A percentile compares a stretch with the other conserved stretches of the same genome.
phyloP scores from a whole-genome alignment of 768 basidiomycete genomes.

The Clitopilus passeckerianus region DNA sequence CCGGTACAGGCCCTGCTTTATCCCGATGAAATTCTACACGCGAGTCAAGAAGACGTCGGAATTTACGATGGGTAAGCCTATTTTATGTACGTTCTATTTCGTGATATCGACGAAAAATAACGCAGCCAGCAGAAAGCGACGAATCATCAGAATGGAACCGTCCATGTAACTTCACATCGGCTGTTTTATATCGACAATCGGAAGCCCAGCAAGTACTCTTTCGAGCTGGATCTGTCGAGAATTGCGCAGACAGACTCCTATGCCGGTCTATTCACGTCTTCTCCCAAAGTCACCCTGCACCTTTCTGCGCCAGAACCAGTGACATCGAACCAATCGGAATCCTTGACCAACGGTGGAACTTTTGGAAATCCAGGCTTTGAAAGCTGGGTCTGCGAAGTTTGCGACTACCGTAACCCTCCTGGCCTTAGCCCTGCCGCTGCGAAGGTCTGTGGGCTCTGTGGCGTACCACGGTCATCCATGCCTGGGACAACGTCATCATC shows the following conservation, averaged over 20 bases:
- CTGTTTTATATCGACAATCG: conserved; percentile 72
- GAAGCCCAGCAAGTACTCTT: conserved; percentile 50
- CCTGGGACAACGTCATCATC: conserved; percentile 16
- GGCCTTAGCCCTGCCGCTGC: conserved; percentile 67
- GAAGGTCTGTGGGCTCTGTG: conserved; percentile 76
- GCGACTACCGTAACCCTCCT: conserved; percentile 76
- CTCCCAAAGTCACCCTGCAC: conserved; percentile 81
- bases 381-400: conserved; percentile 87
- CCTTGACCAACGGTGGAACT: neutral
- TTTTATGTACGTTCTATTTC: conserved; percentile 4
- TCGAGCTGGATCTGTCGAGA: conserved; percentile 58
- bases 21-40: conserved; percentile 71
- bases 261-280: conserved; percentile 85
- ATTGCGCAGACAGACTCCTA: conserved; percentile 83
- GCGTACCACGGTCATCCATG: conserved; percentile 55
- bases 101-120: conserved; percentile 14
- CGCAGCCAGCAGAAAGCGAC: conserved; percentile 75
- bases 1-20: conserved; percentile 75
- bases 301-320: conserved; percentile 31
- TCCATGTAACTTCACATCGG: conserved; percentile 77
- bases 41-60: conserved; percentile 75
- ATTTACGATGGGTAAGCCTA: conserved; percentile 84
- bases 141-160: conserved; percentile 70
- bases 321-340: conserved; percentile 13
- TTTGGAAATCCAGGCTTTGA: conserved; percentile 30